These are phyloP conservation scores for Diaporthe citriasiana DNA, from an alignment of 2,329 filamentous ascomycete species.

Conservation along the genomic window DNA sequence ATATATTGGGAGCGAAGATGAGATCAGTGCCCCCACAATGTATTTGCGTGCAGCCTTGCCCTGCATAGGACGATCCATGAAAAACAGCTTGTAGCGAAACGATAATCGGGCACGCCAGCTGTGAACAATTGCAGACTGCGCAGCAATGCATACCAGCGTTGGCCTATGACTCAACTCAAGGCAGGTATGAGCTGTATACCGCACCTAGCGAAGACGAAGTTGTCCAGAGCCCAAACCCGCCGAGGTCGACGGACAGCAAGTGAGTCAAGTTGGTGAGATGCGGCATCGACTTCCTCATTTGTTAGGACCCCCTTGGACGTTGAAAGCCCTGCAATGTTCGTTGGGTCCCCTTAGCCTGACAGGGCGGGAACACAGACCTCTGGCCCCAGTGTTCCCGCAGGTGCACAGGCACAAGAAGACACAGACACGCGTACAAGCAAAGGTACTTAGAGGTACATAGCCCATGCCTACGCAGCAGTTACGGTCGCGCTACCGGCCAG, in stretches of 20 bases:
- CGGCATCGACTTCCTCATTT: not conserved
- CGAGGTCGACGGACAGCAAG: not conserved
- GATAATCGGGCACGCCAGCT: not conserved
- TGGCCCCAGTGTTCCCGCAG: conserved; percentile 2
- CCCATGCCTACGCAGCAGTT: not conserved
- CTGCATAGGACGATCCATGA: not conserved
- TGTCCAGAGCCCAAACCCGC: not conserved
- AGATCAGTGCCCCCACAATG: not conserved
- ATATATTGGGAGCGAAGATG: not conserved
- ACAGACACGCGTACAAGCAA: not conserved
- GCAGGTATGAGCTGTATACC: not conserved
- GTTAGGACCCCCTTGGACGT: not conserved
- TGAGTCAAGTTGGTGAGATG: not conserved
- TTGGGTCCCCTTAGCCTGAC: not conserved
- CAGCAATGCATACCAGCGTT: not conserved
- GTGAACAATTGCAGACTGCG: not conserved
- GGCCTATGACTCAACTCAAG: no score
- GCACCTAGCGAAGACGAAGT: not conserved
- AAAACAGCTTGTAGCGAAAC: not conserved
- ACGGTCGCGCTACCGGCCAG: not conserved
- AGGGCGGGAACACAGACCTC: conserved; percentile 31
- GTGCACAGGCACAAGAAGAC: not conserved
- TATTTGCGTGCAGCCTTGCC: not conserved
- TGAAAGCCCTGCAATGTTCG: conserved; percentile 12
- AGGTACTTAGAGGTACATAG: not conserved